These are phyloP conservation scores for Alloteropsis angusta DNA, from an alignment of 202 grass and related monocot genomes.

Conservation along the genomic window DNA sequence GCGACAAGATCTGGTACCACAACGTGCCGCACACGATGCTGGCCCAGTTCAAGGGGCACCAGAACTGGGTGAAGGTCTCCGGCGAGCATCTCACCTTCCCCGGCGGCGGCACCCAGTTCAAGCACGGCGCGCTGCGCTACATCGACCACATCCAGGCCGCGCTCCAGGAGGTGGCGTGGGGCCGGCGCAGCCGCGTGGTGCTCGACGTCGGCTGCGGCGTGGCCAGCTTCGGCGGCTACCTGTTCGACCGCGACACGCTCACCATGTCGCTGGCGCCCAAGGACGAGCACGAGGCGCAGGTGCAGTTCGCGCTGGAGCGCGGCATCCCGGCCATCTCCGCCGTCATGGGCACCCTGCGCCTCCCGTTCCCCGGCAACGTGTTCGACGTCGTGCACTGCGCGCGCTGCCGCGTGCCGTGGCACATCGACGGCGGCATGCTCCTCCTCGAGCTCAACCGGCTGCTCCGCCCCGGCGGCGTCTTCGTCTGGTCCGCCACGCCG, in stretches of 20 bases:
- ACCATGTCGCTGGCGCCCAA: no score
- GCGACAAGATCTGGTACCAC: slow-evolving; percentile 93
- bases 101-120: slow-evolving; percentile 94
- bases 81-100: slow-evolving; percentile 90
- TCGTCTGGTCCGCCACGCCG: slow-evolving; percentile 93
- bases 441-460: slow-evolving; percentile 81
- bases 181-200: slow-evolving; percentile 45
- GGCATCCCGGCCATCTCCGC: slow-evolving; percentile 87
- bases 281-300: slow-evolving; percentile 93
- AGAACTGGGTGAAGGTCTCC: slow-evolving; percentile 92
- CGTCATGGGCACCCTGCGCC: slow-evolving; percentile 86
- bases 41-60: slow-evolving; percentile 63
- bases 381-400: slow-evolving; percentile 94
- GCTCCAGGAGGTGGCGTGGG: slow-evolving; percentile 54
- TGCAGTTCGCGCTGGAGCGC: slow-evolving; percentile 86
- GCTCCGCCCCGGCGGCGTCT: slow-evolving; percentile 81
- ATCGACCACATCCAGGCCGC: slow-evolving; percentile 72
- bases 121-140: slow-evolving; percentile 79
- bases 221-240: slow-evolving; percentile 80
- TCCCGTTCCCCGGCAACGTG: slow-evolving; percentile 67
- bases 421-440: slow-evolving; percentile 72
- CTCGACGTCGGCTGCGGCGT: slow-evolving; percentile 94
- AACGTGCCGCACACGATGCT: slow-evolving; percentile 84
- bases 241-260: slow-evolving; percentile 62
- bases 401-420: slow-evolving; percentile 89